Evolutionary conservation across 805 yeast genomes (phyloP).

Genomic region (Nakazawaea ishiwadae): DNA sequence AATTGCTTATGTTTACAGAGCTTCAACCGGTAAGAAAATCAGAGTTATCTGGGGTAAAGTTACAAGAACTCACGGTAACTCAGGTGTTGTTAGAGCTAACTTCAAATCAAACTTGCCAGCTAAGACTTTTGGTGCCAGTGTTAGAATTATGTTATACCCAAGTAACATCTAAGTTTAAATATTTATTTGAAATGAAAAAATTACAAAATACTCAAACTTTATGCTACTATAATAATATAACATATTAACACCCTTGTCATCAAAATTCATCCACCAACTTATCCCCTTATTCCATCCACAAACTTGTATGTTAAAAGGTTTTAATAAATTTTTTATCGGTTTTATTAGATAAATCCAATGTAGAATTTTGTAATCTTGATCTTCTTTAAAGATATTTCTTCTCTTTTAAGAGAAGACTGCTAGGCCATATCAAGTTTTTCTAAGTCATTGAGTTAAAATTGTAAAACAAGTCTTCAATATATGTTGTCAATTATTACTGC

Average conservation of each 20-base stretch:
- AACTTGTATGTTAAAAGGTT: constrained; percentile 5
- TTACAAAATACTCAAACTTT: too few species aligned
- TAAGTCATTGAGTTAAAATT: too few species aligned
- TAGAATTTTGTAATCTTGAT: neutral
- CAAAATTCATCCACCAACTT: neutral
- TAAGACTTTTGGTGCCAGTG: constrained; percentile 99
- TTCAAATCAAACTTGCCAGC: constrained; percentile 99
- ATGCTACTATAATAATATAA: neutral
- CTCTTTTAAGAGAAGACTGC: too few species aligned
- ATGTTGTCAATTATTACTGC: too few species aligned
- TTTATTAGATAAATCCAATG: neutral
- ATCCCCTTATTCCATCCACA: constrained; percentile 1
- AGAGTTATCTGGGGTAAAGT: constrained; percentile 99
- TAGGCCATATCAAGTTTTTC: too few species aligned
- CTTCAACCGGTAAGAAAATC: constrained; percentile 96
- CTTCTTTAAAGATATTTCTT: neutral
- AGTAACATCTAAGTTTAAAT: constrained; percentile 87
- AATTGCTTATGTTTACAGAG: constrained; percentile 99
- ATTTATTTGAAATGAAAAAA: too few species aligned
- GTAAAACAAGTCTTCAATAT: too few species aligned
- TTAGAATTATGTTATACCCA: constrained; percentile 99
- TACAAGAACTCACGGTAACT: constrained; percentile 98
- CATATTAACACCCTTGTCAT: constrained; percentile 10
- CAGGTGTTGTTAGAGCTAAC: constrained; percentile 97
- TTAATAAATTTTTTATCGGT: constrained; percentile 7